A percentile compares a stretch with the other conserved stretches of the same genome.
These are phyloP conservation scores for Cladorrhinum sp. DNA, from an alignment of 2,329 filamentous ascomycete genomes.

Conservation along the genomic window DNA sequence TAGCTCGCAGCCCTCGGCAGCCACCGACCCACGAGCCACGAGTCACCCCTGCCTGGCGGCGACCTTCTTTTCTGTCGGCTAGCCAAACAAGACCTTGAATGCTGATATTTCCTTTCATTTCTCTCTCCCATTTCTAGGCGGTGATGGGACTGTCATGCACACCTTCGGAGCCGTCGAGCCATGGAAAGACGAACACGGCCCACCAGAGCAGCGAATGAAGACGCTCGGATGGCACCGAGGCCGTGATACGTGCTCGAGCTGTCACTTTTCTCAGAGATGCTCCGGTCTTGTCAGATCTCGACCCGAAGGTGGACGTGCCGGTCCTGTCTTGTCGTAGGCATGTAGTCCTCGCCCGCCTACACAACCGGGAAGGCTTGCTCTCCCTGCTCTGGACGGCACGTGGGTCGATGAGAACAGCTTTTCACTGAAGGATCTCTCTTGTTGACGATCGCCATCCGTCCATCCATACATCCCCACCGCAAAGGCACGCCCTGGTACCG, in stretches of 20 bases:
- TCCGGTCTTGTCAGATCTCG: slow-evolving; percentile 9
- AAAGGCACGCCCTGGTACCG: slow-evolving; percentile 6
- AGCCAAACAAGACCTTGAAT: background rate
- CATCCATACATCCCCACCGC: slow-evolving; percentile 3
- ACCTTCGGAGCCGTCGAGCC: background rate
- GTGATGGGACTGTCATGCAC: background rate
- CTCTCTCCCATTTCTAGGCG: background rate
- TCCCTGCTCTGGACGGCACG: slow-evolving; percentile 3
- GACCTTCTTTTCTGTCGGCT: background rate
- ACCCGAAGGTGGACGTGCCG: background rate
- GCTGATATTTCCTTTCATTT: background rate
- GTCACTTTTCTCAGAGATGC: background rate
- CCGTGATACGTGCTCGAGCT: background rate
- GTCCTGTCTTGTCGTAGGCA: background rate
- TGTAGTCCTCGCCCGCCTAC: background rate
- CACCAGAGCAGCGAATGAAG: background rate
- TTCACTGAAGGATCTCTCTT: background rate
- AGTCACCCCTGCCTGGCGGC: background rate
- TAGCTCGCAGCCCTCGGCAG: background rate
- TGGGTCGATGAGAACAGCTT: slow-evolving; percentile 7
- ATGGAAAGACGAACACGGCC: background rate
- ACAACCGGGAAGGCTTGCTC: background rate
- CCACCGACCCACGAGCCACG: background rate
- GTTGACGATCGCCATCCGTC: slow-evolving; percentile 12
- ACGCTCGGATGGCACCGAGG: background rate